Percentiles rank a stretch among this genome's conserved stretches.
Evolutionary conservation across 345 rosid genomes (phyloP).

Genomic region (Viola odorata): DNA sequence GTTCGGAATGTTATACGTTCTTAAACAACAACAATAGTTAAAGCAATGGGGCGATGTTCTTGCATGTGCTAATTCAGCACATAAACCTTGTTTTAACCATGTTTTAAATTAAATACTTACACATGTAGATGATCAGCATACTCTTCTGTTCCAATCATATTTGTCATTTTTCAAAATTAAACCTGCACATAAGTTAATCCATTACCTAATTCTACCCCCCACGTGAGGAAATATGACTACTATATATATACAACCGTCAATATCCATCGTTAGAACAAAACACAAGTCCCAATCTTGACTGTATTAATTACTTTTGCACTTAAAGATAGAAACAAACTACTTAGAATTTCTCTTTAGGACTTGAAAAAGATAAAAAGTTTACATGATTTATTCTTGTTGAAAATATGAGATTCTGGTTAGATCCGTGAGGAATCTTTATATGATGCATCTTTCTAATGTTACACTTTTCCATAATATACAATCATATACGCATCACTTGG

Average conservation of each 20-base stretch:
- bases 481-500: too few relatives aligned
- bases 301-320: background rate
- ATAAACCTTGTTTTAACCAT: conserved; percentile 26
- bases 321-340: too few relatives aligned
- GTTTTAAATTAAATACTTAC: background rate
- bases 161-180: conserved; percentile 28
- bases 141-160: conserved; percentile 13
- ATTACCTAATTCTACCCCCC: conserved; percentile 13
- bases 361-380: too few relatives aligned
- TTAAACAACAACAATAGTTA: too few relatives aligned
- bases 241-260: background rate
- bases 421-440: too few relatives aligned
- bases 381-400: too few relatives aligned
- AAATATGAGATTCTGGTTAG: too few relatives aligned
- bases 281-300: background rate
- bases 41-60: too few relatives aligned
- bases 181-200: conserved; percentile 2
- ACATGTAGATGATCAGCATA: background rate
- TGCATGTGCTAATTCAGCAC: background rate
- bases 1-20: too few relatives aligned
- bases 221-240: conserved; percentile 13
- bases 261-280: background rate
- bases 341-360: too few relatives aligned
- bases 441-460: too few relatives aligned
- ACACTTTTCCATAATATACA: too few relatives aligned